Percentiles rank a stretch among this genome's conserved stretches.
These are phyloP conservation scores for Phaeosphaeria sp. DNA, from an alignment of 2,329 filamentous ascomycete species.

Conservation along the genomic window DNA sequence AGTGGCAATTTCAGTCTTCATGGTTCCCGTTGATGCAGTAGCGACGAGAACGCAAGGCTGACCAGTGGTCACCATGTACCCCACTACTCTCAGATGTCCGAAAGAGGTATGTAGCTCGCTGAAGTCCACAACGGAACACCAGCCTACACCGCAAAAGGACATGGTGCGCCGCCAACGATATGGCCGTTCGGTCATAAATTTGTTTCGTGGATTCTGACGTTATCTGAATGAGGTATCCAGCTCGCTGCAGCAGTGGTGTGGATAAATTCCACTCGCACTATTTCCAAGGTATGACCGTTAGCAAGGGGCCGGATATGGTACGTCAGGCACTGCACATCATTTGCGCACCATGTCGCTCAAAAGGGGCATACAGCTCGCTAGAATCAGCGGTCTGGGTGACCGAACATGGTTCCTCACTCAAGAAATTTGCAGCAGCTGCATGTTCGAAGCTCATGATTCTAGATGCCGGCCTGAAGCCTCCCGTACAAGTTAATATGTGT, in stretches of 20 bases:
- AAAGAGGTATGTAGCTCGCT: neutral
- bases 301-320: neutral
- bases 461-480: neutral
- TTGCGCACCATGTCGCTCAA: neutral
- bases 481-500: neutral
- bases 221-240: neutral
- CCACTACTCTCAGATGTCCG: neutral
- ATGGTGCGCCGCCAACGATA: no score
- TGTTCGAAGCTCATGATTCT: neutral
- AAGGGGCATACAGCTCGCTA: neutral
- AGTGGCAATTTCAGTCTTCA: neutral
- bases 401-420: neutral
- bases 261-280: neutral
- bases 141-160: neutral
- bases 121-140: no score
- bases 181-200: no score
- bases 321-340: no score
- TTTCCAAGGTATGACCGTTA: neutral
- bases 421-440: no score
- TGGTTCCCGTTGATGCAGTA: neutral
- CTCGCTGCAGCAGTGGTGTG: neutral
- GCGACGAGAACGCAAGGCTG: neutral
- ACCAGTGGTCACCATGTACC: neutral
- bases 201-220: no score
- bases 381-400: neutral